Conservation (phyloP, 139 green algal genomes). For the Yamagishiella unicocca region DNA sequence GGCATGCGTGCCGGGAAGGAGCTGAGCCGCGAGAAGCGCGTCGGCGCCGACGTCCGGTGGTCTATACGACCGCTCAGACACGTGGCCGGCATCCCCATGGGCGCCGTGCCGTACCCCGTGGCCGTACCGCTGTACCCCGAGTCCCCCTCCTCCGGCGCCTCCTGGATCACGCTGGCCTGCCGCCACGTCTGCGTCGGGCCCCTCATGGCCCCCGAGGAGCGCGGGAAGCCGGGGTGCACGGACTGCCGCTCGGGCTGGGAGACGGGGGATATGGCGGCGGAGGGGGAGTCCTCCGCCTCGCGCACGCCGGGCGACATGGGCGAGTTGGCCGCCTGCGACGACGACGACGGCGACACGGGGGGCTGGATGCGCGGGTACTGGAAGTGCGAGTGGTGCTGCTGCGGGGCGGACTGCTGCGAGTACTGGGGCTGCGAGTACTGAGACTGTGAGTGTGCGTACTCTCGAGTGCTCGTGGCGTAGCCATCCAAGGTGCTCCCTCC, state of each 20-base stretch:
- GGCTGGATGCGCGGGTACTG: not conserved
- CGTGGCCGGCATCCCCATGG: not conserved
- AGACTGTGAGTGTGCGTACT: no score
- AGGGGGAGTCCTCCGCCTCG: no score
- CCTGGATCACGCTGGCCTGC: conserved; percentile 39
- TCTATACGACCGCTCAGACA: not conserved
- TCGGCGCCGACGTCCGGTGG: not conserved
- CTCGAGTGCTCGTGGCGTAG: no score
- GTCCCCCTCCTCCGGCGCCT: conserved; percentile 39
- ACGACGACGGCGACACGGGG: no score
- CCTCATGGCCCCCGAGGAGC: no score
- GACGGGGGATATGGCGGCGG: no score
- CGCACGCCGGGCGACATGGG: no score
- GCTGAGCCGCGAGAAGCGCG: not conserved
- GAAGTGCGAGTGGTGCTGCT: not conserved
- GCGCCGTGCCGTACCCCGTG: not conserved
- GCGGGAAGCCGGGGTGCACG: no score
- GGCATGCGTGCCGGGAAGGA: conserved; percentile 5
- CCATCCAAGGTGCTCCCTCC: no score
- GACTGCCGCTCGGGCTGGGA: no score
- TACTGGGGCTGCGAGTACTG: not conserved
- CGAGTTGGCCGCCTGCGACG: no score
- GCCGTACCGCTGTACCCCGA: not conserved
- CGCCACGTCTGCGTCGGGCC: not conserved
- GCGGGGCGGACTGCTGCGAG: not conserved